phyloP scores from a whole-genome alignment of 768 basidiomycete species.

The Tricholoma bakamatsutake region DNA sequence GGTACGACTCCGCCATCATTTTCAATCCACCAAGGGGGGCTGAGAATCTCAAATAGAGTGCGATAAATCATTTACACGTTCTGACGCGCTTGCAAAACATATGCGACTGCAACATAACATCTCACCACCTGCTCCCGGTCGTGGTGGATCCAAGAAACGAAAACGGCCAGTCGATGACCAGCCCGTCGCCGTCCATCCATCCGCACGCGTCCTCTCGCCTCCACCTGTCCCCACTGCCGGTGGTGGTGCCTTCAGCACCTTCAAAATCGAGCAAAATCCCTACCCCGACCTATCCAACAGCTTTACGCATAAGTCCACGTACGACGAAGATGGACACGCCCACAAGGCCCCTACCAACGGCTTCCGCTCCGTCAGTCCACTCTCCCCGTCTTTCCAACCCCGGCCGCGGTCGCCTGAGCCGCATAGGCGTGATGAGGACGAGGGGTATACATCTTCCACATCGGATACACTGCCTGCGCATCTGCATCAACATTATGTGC shows the following conservation, averaged over 20 bases:
- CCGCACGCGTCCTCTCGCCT: slow-evolving; percentile 17
- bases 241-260: slow-evolving; percentile 45
- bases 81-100: slow-evolving; percentile 90
- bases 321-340: slow-evolving; percentile 13
- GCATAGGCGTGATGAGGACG: slow-evolving; percentile 27
- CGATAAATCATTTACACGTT: slow-evolving; percentile 92
- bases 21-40: not conserved
- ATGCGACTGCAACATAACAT: slow-evolving; percentile 86
- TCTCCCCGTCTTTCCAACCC: slow-evolving; percentile 3
- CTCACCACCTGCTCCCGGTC: slow-evolving; percentile 63
- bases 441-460: slow-evolving; percentile 29
- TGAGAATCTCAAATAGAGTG: slow-evolving; percentile 53
- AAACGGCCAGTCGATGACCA: slow-evolving; percentile 49
- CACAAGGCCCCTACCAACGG: slow-evolving; percentile 12
- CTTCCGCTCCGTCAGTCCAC: slow-evolving; percentile 15
- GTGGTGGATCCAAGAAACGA: slow-evolving; percentile 65
- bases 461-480: slow-evolving; percentile 50
- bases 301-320: slow-evolving; percentile 9
- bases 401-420: slow-evolving; percentile 9
- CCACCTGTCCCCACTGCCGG: slow-evolving; percentile 18
- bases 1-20: not conserved
- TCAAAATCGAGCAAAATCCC: slow-evolving; percentile 54
- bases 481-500: slow-evolving; percentile 44
- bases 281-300: slow-evolving; percentile 35
- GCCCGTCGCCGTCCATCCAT: slow-evolving; percentile 15